A percentile compares a stretch with the other conserved stretches of the same genome.
These are phyloP conservation scores for Takashimella tepidaria DNA, from an alignment of 1,284 basidiomycete species.

Conservation along the genomic window DNA sequence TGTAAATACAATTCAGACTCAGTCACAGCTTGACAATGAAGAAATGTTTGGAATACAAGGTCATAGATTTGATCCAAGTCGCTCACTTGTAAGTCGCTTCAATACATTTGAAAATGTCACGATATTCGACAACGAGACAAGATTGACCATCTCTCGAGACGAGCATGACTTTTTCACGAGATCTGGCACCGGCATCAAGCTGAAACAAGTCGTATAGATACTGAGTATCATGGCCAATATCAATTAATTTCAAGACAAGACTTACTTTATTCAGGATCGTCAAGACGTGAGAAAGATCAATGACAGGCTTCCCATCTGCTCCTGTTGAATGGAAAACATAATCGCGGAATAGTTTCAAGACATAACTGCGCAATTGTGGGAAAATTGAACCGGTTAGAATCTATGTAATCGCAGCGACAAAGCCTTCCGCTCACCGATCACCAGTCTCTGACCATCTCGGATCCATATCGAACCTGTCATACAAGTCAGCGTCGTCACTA, in stretches of 20 bases:
- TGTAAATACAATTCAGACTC: too few relatives aligned
- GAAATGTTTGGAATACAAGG: too few relatives aligned
- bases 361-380: constrained; percentile 60
- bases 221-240: too few relatives aligned
- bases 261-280: constrained; percentile 81
- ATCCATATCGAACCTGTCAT: constrained; percentile 81
- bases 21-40: too few relatives aligned
- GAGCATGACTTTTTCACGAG: constrained; percentile 91
- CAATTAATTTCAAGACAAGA: neutral
- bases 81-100: constrained; percentile 67
- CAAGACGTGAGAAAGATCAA: constrained; percentile 87
- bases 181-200: constrained; percentile 51
- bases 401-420: too few relatives aligned
- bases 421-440: constrained; percentile 59
- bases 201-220: constrained; percentile 2
- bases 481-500: constrained; percentile 53
- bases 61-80: too few relatives aligned
- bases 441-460: constrained; percentile 97
- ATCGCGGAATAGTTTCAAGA: constrained; percentile 96
- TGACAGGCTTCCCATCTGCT: constrained; percentile 79
- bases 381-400: too few relatives aligned
- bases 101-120: constrained; percentile 81
- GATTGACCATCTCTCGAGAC: constrained; percentile 83
- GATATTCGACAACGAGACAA: constrained; percentile 92
- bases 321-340: constrained; percentile 98